Evolutionary conservation across 148 eudicot genomes (phyloP).

Genomic region (Fagopyrum esculentum): DNA sequence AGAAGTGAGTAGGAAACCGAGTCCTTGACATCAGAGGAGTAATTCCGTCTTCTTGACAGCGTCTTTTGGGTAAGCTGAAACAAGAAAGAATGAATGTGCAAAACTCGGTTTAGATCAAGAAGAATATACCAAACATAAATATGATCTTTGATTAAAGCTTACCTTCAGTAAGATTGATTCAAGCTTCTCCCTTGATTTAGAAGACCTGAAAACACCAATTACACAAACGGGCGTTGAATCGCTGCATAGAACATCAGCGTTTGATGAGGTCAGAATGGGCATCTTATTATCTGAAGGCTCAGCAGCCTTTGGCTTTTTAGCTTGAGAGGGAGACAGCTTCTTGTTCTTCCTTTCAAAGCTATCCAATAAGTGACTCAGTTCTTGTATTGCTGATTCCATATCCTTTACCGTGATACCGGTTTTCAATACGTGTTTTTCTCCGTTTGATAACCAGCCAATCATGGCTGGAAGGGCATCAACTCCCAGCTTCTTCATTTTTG

Average conservation of each 20-base stretch:
- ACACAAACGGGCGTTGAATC: slow-evolving; percentile 74
- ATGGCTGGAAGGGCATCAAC: slow-evolving; percentile 79
- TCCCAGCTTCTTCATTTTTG: slow-evolving; percentile 47
- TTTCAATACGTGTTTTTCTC: slow-evolving; percentile 61
- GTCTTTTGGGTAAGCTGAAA: slow-evolving; percentile 73
- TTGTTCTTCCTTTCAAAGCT: slow-evolving; percentile 66
- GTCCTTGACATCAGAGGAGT: slow-evolving; percentile 36
- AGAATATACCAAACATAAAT: not conserved
- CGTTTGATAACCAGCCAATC: slow-evolving; percentile 83
- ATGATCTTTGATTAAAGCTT: slow-evolving; percentile 19
- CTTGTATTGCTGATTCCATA: slow-evolving; percentile 72
- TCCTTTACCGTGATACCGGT: slow-evolving; percentile 76
- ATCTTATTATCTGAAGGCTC: slow-evolving; percentile 43
- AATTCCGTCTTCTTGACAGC: slow-evolving; percentile 40
- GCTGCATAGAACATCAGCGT: slow-evolving; percentile 57
- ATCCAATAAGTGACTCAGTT: slow-evolving; percentile 57
- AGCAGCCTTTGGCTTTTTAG: slow-evolving; percentile 37
- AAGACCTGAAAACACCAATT: slow-evolving; percentile 73
- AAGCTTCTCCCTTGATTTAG: slow-evolving; percentile 43
- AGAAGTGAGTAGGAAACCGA: slow-evolving; percentile 58
- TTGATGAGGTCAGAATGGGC: slow-evolving; percentile 51
- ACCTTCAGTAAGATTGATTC: slow-evolving; percentile 51
- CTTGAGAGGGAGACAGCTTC: slow-evolving; percentile 35
- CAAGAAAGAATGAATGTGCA: not conserved
- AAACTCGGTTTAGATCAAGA: not conserved